Evolutionary conservation across 2,329 filamentous ascomycete species (phyloP).

Genomic region (Penicillium olsonii): DNA sequence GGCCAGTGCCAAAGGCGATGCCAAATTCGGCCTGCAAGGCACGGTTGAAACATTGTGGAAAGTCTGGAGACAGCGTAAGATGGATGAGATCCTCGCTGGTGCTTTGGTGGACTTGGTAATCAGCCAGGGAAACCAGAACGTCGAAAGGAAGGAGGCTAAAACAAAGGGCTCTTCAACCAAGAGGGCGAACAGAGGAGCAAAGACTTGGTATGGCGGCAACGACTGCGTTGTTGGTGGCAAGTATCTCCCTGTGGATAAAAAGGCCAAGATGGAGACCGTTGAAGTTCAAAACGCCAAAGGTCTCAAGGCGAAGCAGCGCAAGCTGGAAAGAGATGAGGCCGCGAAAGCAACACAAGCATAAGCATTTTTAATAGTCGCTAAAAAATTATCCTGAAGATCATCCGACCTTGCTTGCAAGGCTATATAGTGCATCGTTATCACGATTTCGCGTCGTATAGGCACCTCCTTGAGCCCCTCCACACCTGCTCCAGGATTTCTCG

Average conservation of each 20-base stretch:
- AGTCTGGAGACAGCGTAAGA: slow-evolving; percentile 79
- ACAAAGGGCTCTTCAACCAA: slow-evolving; percentile 21
- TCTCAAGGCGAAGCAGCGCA: slow-evolving; percentile 52
- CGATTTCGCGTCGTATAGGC: slow-evolving; percentile 70
- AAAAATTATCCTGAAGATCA: not conserved
- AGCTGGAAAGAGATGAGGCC: slow-evolving; percentile 31
- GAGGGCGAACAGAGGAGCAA: slow-evolving; percentile 44
- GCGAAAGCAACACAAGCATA: slow-evolving; percentile 11
- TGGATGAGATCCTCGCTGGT: slow-evolving; percentile 82
- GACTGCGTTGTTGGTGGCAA: slow-evolving; percentile 55
- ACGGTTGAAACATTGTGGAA: slow-evolving; percentile 78
- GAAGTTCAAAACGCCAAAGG: slow-evolving; percentile 66
- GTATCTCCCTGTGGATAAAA: slow-evolving; percentile 60
- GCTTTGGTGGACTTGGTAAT: slow-evolving; percentile 68
- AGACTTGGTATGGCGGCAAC: slow-evolving; percentile 62
- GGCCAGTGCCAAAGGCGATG: slow-evolving; percentile 50
- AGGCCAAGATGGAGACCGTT: slow-evolving; percentile 58
- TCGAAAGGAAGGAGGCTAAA: slow-evolving; percentile 23
- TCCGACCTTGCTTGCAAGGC: not conserved
- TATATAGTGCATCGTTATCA: slow-evolving; percentile 29
- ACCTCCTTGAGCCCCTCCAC: slow-evolving; percentile 81
- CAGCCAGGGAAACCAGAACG: slow-evolving; percentile 39
- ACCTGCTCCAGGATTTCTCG: slow-evolving; percentile 78
- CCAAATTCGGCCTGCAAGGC: slow-evolving; percentile 65
- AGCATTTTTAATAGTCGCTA: slow-evolving; percentile 10